Conservation (phyloP, 1,284 basidiomycete genomes). For the Lentinus polychrous region DNA sequence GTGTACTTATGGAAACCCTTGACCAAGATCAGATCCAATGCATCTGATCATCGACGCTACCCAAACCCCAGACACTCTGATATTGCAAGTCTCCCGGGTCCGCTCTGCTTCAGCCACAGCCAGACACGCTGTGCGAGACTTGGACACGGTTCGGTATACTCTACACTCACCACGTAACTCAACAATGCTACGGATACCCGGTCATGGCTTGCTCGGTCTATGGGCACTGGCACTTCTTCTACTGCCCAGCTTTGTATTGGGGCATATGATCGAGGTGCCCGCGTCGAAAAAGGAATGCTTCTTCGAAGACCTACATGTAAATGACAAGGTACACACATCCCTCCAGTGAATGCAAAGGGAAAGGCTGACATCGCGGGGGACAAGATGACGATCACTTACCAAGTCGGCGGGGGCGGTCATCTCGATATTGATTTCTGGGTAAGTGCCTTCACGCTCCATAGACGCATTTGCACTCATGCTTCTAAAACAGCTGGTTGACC, state of each 20-base stretch:
- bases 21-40: slow-evolving; percentile 11
- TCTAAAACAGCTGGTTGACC: slow-evolving; percentile 65
- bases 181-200: slow-evolving; percentile 34
- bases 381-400: slow-evolving; percentile 99
- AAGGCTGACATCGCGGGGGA: not conserved
- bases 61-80: slow-evolving; percentile 9
- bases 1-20: slow-evolving; percentile 10
- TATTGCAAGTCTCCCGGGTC: slow-evolving; percentile 8
- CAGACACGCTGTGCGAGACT: not conserved
- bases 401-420: slow-evolving; percentile 95
- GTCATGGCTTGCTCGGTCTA: slow-evolving; percentile 23
- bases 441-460: slow-evolving; percentile 22
- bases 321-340: slow-evolving; percentile 72
- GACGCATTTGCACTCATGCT: not conserved
- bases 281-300: slow-evolving; percentile 93
- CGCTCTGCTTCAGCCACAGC: not conserved
- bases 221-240: slow-evolving; percentile 36
- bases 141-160: not conserved
- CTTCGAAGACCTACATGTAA: slow-evolving; percentile 93
- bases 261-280: slow-evolving; percentile 65
- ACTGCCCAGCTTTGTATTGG: slow-evolving; percentile 37
- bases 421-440: slow-evolving; percentile 97
- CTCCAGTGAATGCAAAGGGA: not conserved
- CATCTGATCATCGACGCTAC: slow-evolving; percentile 5
- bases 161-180: not conserved